Evolutionary conservation across 208 protist species (phyloP), one percentile per base, ranked within the genome.

Genomic region (Acanthamoeba divionensis): DNA sequence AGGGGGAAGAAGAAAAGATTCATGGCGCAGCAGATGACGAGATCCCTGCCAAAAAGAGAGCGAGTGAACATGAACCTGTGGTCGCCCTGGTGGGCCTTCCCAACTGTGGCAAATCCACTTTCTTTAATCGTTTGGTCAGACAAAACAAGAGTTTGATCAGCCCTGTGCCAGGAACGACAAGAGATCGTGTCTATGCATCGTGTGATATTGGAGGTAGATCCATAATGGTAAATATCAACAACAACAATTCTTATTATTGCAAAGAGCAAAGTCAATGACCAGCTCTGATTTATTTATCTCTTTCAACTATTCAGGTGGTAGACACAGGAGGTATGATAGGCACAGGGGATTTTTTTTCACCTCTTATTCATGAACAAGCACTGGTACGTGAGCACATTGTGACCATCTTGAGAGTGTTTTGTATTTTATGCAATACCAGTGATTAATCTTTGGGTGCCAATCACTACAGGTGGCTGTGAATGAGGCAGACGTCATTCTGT

Each of bases 381-480:
- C 75, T 85, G 52, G n/a, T n/a, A n/a, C n/a, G n/a, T n/a, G n/a
- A n/a, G n/a, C n/a, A n/a, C n/a, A n/a, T n/a, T n/a, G n/a, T n/a
- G n/a, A n/a, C n/a, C n/a, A n/a, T n/a, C n/a, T n/a, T n/a, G n/a
- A n/a, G n/a, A n/a, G n/a, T n/a, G n/a, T n/a, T n/a, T n/a, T n/a
- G n/a, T n/a, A n/a, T n/a, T n/a, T n/a, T n/a, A n/a, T n/a, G n/a
- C n/a, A n/a, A n/a, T n/a, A n/a, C n/a, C n/a, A n/a, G n/a, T n/a
- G n/a, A n/a, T n/a, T n/a, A n/a, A n/a, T n/a, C n/a, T n/a, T n/a
- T n/a, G n/a, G n/a, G n/a, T n/a, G n/a, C n/a, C n/a, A n/a, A n/a
- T n/a, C n/a, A n/a, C n/a, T n/a, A n/a, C n/a, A n/a, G n/a, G 75
- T 85, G 75, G 75, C 75, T 55, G 48, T 85, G 13, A 57, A 85